Evolutionary conservation across 208 protist species (phyloP).

Genomic region (Crithidia bombi): DNA sequence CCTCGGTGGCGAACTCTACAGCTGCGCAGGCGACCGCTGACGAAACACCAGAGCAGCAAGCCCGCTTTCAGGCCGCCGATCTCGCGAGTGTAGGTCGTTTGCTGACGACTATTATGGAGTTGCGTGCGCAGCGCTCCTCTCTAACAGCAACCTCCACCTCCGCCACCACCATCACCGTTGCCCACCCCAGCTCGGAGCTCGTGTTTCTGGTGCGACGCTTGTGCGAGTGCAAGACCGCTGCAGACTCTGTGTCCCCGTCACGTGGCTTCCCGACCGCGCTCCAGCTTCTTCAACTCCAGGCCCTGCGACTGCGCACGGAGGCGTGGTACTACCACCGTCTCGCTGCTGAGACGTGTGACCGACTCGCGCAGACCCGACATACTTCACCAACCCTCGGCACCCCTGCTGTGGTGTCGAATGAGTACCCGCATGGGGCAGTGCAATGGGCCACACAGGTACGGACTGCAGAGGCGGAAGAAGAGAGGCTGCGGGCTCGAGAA

Average conservation of each 20-base stretch:
- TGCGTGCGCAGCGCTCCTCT: conserved; percentile 13
- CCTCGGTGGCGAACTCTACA: neutral
- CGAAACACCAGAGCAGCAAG: conserved; percentile 26
- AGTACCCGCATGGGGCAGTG: too few species aligned
- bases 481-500: conserved; percentile 24
- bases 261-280: conserved; percentile 41
- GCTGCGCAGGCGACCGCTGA: conserved; percentile 17
- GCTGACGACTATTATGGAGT: conserved; percentile 43
- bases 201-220: conserved; percentile 38
- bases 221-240: conserved; percentile 19
- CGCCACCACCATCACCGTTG: neutral
- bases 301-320: conserved; percentile 66
- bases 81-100: conserved; percentile 54
- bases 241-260: neutral
- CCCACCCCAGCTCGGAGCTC: conserved; percentile 36
- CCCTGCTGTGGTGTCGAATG: neutral
- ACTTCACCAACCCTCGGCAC: neutral
- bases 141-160: neutral
- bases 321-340: conserved; percentile 58
- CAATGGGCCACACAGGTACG: neutral
- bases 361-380: conserved; percentile 12
- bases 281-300: conserved; percentile 72
- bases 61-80: conserved; percentile 41
- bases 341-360: conserved; percentile 49
- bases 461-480: neutral